Base-by-base conservation (phyloP, 257 asterid species). In the Perilla frutescens region DNA sequence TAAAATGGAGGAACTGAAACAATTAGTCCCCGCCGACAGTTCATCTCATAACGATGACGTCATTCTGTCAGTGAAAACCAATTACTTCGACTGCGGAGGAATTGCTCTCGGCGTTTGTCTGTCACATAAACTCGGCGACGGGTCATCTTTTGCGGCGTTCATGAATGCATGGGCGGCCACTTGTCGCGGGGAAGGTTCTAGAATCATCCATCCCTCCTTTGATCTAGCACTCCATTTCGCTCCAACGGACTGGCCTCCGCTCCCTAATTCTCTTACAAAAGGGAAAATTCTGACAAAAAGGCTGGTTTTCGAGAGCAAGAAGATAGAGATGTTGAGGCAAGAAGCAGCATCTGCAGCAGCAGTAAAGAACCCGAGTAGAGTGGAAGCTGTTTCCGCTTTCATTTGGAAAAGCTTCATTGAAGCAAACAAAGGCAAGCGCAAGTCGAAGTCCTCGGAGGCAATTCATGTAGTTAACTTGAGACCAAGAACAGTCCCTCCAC, bases 81-180 rank as follows among this genome's bases (percentile, higher is more conserved):
- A 40, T 54, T 75, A 63, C 62, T 85, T 80, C 26, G 76, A 74
- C 0, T 82, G 87, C 37, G 37, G 37, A 5, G 83, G 87, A 7
- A 55, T 63, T 2, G 84, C 71, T 0, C 32, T 85, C 11, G 87
- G 87, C 10, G 69, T 54, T 3, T 70, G 83, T 45, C 5, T 72
- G n/a, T 79, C 75, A 7, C 89, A 85, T 67, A 49, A 34, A 26
- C 36, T 79, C 3, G 85, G 63, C 11, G 87, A 85, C 55, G 55
- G 34, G 1, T 29, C 71, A 7, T 83, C 86, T 10, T 4, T 75
- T 3, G 75, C 66, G 11, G 69, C 54, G 34, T 86, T 86, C 71
- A 45, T 81, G 57, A 59, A 77, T 44, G 65, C 84, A 2, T 83
- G 88, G 87, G 81, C 85, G 37, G 3, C 37, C 37, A 34, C 3